phyloP scores from a whole-genome alignment of 176 grass and related monocot genomes.

The Canna indica region DNA sequence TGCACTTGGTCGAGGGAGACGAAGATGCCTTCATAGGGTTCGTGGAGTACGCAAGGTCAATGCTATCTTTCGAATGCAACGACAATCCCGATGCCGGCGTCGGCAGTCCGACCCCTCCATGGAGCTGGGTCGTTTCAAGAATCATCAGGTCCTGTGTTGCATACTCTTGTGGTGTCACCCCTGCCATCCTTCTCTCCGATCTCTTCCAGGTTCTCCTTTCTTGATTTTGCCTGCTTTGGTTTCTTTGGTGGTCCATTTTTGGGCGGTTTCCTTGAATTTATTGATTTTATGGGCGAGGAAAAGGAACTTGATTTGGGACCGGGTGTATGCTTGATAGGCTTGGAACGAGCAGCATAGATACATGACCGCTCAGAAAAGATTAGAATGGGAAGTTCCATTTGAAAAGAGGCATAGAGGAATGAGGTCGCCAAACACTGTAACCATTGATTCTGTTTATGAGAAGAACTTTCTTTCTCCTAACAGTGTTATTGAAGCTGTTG shows the following conservation, averaged over 20 bases:
- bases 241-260: not conserved
- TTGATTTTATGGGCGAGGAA: not conserved
- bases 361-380: slow-evolving; percentile 54
- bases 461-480: slow-evolving; percentile 75
- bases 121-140: slow-evolving; percentile 65
- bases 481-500: slow-evolving; percentile 65
- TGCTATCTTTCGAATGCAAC: slow-evolving; percentile 27
- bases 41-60: slow-evolving; percentile 59
- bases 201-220: slow-evolving; percentile 95
- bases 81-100: slow-evolving; percentile 23
- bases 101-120: slow-evolving; percentile 26
- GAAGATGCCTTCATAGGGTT: slow-evolving; percentile 49
- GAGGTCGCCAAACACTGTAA: slow-evolving; percentile 47
- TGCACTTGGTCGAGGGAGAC: not conserved
- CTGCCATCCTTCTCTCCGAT: slow-evolving; percentile 82
- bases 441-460: slow-evolving; percentile 74
- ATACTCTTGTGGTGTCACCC: slow-evolving; percentile 79
- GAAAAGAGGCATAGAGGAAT: slow-evolving; percentile 51
- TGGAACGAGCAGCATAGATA: slow-evolving; percentile 76
- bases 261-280: not conserved
- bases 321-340: slow-evolving; percentile 36
- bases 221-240: not conserved
- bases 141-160: slow-evolving; percentile 68
- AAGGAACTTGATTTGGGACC: not conserved
- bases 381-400: slow-evolving; percentile 44